Evolutionary conservation across 108 stramenopile species (phyloP).

Genomic region (Pinguiococcus pyrenoidosus): DNA sequence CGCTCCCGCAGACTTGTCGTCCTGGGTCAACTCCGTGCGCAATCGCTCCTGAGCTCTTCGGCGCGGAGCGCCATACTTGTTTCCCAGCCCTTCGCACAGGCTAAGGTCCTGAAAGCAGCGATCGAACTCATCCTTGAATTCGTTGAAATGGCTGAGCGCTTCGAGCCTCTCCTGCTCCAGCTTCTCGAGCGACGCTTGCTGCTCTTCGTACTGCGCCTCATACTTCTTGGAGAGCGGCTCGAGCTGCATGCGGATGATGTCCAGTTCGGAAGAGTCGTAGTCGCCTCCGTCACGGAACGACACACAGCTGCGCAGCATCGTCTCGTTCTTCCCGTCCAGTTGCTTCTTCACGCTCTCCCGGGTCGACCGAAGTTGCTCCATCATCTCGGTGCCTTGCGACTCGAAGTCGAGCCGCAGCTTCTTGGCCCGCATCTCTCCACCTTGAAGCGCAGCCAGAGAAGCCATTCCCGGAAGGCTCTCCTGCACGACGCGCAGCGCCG

Average conservation of each 20-base stretch:
- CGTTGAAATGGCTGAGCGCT: too few relatives aligned
- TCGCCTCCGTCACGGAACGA: constrained; percentile 20
- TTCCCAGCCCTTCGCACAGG: constrained; percentile 24
- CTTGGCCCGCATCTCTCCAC: constrained; percentile 20
- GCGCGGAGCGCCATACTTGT: constrained; percentile 38
- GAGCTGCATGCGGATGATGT: not conserved
- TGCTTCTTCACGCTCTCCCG: constrained; percentile 2
- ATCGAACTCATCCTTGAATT: constrained; percentile 12
- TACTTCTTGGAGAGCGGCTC: not conserved
- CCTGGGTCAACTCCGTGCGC: constrained; percentile 18
- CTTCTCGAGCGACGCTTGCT: not conserved
- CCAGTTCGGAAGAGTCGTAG: constrained; percentile 13
- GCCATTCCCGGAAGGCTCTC: not conserved
- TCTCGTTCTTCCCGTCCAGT: constrained; percentile 1
- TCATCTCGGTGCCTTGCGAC: not conserved
- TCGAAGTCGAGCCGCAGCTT: constrained; percentile 3
- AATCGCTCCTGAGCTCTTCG: constrained; percentile 31
- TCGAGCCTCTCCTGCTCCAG: not conserved
- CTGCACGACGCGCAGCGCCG: not conserved
- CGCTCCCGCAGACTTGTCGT: constrained; percentile 6
- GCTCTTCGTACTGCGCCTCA: constrained; percentile 1
- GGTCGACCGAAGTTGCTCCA: not conserved
- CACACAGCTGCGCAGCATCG: constrained; percentile 1
- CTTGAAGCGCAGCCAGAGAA: constrained; percentile 25
- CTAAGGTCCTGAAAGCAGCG: constrained; percentile 20